Evolutionary conservation across 2,329 filamentous ascomycete genomes (phyloP).

Genomic region (Lachnellula willkommii): DNA sequence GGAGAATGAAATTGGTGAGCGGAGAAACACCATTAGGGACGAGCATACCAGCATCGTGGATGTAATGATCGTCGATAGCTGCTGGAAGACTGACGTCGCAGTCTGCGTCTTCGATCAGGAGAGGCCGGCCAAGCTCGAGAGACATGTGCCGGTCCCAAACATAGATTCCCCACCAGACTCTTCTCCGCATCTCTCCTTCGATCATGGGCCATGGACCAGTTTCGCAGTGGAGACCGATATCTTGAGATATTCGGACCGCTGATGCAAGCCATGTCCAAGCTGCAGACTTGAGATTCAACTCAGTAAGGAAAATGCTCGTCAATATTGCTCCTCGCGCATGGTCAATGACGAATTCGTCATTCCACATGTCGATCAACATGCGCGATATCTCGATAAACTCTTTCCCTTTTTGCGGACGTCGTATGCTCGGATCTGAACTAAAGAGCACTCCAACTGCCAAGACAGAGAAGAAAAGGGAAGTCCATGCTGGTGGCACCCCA

Average conservation of each 20-base stretch:
- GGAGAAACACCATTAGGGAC: constrained; percentile 48
- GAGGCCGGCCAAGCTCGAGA: constrained; percentile 73
- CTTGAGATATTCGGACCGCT: constrained; percentile 75
- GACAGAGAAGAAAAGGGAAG: constrained; percentile 75
- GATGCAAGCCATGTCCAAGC: constrained; percentile 82
- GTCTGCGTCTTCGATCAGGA: constrained; percentile 80
- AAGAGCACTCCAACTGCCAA: constrained; percentile 79
- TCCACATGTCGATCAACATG: constrained; percentile 72
- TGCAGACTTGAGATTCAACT: constrained; percentile 79
- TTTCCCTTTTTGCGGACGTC: constrained; percentile 49
- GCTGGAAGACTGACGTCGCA: constrained; percentile 79
- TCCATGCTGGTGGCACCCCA: constrained; percentile 62
- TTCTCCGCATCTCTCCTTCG: constrained; percentile 78
- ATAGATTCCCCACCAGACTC: constrained; percentile 94
- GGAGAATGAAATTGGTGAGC: constrained; percentile 66
- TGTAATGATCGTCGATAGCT: constrained; percentile 73
- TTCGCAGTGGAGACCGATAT: constrained; percentile 75
- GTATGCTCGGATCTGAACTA: constrained; percentile 51
- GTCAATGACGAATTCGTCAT: constrained; percentile 70
- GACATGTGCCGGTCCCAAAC: constrained; percentile 77
- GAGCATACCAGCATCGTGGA: constrained; percentile 53
- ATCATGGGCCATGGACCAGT: constrained; percentile 66
- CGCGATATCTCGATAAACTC: constrained; percentile 68
- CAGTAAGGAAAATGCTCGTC: constrained; percentile 72
- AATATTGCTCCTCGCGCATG: constrained; percentile 69